Evolutionary conservation across 495 filamentous ascomycete genomes (phyloP).

Genomic region (Lasiosphaeriaceae sp.): DNA sequence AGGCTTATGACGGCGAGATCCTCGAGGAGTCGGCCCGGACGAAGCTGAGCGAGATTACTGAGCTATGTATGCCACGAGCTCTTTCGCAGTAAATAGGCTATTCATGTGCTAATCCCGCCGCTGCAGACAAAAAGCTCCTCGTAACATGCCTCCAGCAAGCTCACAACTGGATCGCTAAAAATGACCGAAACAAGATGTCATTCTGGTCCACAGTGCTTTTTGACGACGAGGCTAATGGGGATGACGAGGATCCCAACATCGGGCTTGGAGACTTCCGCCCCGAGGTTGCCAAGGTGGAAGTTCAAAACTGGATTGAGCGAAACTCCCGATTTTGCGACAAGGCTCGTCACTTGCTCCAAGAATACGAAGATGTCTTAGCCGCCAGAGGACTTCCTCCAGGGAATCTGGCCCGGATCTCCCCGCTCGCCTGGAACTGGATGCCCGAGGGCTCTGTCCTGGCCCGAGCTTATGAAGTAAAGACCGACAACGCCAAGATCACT

Average conservation of each 20-base stretch:
- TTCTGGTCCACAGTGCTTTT: constrained; percentile 84
- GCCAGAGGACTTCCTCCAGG: constrained; percentile 28
- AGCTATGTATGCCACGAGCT: constrained; percentile 42
- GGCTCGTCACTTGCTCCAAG: constrained; percentile 34
- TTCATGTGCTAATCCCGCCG: constrained; percentile 13
- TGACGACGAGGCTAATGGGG: constrained; percentile 48
- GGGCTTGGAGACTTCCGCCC: constrained; percentile 41
- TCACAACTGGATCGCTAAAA: constrained; percentile 88
- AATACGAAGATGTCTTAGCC: constrained; percentile 32
- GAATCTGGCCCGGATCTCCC: constrained; percentile 30
- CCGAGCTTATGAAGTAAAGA: constrained; percentile 27
- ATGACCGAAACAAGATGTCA: constrained; percentile 85
- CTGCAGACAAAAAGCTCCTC: constrained; percentile 75
- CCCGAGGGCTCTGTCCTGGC: constrained; percentile 26
- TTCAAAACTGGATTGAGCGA: constrained; percentile 47
- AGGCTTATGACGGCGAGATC: constrained; percentile 84
- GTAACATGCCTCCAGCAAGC: constrained; percentile 87
- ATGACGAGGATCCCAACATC: constrained; percentile 41
- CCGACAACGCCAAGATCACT: constrained; percentile 30
- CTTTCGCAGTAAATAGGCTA: neutral
- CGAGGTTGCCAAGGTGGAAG: constrained; percentile 39
- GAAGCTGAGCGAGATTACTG: constrained; percentile 51
- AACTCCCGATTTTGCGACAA: constrained; percentile 48
- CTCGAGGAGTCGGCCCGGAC: constrained; percentile 57
- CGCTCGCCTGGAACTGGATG: constrained; percentile 41